Conservation (phyloP, 208 protist genomes). For the Trypanosoma avium region DNA sequence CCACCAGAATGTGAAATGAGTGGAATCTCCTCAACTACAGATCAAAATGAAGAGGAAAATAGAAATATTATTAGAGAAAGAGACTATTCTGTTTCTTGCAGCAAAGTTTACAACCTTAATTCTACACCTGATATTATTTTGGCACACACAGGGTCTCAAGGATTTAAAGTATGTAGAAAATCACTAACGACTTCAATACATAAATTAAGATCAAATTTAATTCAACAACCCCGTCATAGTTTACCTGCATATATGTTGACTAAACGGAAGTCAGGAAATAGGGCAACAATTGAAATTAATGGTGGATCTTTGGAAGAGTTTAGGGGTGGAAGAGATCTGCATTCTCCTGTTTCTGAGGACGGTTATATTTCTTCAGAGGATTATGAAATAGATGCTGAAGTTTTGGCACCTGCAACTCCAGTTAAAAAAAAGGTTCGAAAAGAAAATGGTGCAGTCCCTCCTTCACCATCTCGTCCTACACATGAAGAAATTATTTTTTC, state of each 20-base stretch:
- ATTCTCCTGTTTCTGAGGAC: background rate
- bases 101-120: too few relatives aligned
- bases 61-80: background rate
- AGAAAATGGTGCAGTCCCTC: slow-evolving; percentile 18
- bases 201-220: background rate
- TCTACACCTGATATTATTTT: too few relatives aligned
- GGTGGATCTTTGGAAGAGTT: background rate
- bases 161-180: background rate
- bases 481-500: slow-evolving; percentile 1
- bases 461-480: slow-evolving; percentile 21
- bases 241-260: slow-evolving; percentile 27
- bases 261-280: background rate
- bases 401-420: slow-evolving; percentile 26
- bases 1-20: background rate
- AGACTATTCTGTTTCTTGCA: background rate
- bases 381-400: slow-evolving; percentile 17
- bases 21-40: background rate
- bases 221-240: background rate
- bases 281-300: background rate
- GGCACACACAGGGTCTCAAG: too few relatives aligned
- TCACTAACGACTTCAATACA: background rate
- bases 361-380: slow-evolving; percentile 2
- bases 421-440: slow-evolving; percentile 23
- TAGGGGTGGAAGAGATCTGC: background rate
- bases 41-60: background rate